phyloP scores from a whole-genome alignment of 2,329 filamentous ascomycete genomes.

The Calonectria fujianensis region DNA sequence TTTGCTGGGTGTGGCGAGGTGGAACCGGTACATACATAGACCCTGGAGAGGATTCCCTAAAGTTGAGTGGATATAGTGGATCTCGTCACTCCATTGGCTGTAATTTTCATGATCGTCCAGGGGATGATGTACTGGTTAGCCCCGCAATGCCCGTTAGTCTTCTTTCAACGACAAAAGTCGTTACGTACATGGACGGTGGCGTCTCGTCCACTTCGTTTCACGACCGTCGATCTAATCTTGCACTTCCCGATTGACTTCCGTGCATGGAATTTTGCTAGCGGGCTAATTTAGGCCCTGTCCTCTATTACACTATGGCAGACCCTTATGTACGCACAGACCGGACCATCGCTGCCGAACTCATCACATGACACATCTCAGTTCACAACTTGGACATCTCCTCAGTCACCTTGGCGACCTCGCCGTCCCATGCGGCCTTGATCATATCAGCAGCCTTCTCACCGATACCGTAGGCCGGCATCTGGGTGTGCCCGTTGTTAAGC shows the following conservation, averaged over 20 bases:
- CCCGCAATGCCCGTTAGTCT: constrained; percentile 9
- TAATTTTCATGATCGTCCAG: background rate
- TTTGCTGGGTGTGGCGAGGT: constrained; percentile 1
- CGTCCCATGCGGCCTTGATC: constrained; percentile 63
- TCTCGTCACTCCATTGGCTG: background rate
- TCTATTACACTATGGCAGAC: constrained; percentile 12
- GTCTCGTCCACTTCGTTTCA: constrained; percentile 9
- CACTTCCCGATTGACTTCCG: constrained; percentile 20
- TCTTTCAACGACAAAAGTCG: constrained; percentile 8
- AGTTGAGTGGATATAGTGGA: background rate
- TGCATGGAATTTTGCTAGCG: constrained; percentile 12
- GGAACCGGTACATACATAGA: background rate
- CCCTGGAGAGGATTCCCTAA: background rate
- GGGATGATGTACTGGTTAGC: constrained; percentile 21
- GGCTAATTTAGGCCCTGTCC: constrained; percentile 10
- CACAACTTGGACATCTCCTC: constrained; percentile 30
- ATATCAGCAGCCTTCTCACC: constrained; percentile 71
- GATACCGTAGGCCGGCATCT: constrained; percentile 76
- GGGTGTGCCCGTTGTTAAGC: constrained; percentile 68
- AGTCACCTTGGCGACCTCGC: constrained; percentile 19
- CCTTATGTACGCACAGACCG: constrained; percentile 23
- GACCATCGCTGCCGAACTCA: background rate
- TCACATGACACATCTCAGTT: background rate
- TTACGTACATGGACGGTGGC: background rate
- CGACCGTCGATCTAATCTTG: constrained; percentile 10